Evolutionary conservation across 805 yeast species (phyloP).

Genomic region (Hanseniaspora guilliermondii): DNA sequence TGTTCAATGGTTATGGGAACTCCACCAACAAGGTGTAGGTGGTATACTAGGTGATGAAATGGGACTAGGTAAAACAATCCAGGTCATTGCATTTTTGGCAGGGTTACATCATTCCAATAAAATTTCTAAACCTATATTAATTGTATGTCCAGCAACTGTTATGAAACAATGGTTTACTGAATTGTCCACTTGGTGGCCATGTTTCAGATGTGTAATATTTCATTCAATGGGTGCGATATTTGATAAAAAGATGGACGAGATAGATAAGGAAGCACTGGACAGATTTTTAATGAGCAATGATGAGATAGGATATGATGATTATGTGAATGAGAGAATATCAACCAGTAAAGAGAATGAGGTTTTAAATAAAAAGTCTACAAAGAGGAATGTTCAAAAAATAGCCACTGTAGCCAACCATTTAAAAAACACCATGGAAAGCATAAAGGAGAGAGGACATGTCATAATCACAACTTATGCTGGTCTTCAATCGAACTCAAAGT

Average conservation of each 20-base stretch:
- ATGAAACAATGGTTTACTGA: slow-evolving; percentile 95
- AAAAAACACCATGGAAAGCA: slow-evolving; percentile 37
- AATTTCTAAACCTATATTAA: slow-evolving; percentile 61
- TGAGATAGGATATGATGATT: slow-evolving; percentile 35
- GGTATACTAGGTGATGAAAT: slow-evolving; percentile 96
- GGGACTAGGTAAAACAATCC: slow-evolving; percentile 96
- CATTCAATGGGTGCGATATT: slow-evolving; percentile 91
- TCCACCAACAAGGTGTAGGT: slow-evolving; percentile 79
- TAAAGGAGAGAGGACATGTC: slow-evolving; percentile 63
- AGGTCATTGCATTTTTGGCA: slow-evolving; percentile 80
- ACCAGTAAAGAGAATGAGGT: slow-evolving; percentile 23
- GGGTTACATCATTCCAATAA: slow-evolving; percentile 74
- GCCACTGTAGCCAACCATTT: slow-evolving; percentile 24
- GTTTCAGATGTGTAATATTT: slow-evolving; percentile 68
- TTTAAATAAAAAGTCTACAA: slow-evolving; percentile 15
- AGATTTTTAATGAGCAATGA: slow-evolving; percentile 31
- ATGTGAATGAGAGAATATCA: slow-evolving; percentile 19
- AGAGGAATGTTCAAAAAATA: slow-evolving; percentile 15
- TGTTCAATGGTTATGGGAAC: slow-evolving; percentile 94
- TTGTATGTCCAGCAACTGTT: slow-evolving; percentile 95
- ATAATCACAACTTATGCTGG: slow-evolving; percentile 88
- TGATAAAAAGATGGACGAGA: slow-evolving; percentile 29
- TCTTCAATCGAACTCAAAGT: slow-evolving; percentile 51
- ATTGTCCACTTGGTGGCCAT: slow-evolving; percentile 97
- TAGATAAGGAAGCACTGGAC: slow-evolving; percentile 42